Percentiles rank a stretch among this genome's conserved stretches.
Conservation (phyloP, 805 yeast genomes). For the Candida vaughaniae region DNA sequence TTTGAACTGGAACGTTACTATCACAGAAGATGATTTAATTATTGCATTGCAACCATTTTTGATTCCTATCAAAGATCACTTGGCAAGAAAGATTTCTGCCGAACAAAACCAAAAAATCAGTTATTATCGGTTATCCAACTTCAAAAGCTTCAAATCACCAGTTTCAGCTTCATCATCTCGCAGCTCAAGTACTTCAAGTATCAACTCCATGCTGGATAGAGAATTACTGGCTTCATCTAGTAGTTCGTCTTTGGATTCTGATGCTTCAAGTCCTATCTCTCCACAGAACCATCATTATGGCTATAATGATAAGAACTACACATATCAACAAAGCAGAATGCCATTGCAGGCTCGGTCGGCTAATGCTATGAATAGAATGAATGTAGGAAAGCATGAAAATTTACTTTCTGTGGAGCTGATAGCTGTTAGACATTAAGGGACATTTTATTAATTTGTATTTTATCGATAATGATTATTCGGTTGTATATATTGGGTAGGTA, state of each 20-base stretch:
- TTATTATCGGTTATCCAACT: constrained; percentile 28
- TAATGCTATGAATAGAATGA: constrained; percentile 3
- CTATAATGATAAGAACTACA: constrained; percentile 5
- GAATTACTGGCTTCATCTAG: constrained; percentile 16
- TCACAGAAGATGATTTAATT: constrained; percentile 68
- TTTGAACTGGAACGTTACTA: constrained; percentile 80
- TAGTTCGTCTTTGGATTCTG: constrained; percentile 12
- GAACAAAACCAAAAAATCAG: constrained; percentile 27
- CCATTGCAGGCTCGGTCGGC: constrained; percentile 9
- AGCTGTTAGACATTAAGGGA: neutral
- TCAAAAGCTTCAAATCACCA: constrained; percentile 1
- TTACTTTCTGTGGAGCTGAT: neutral
- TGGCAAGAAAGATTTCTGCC: constrained; percentile 25
- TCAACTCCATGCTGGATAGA: constrained; percentile 12
- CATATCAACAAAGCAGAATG: constrained; percentile 6
- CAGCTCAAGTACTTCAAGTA: constrained; percentile 10
- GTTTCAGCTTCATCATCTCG: constrained; percentile 6
- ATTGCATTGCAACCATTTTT: constrained; percentile 73
- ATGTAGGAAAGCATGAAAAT: neutral
- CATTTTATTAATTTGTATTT: constrained; percentile 1
- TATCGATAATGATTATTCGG: constrained; percentile 1
- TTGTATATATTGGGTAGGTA: neutral
- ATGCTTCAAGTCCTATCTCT: neutral
- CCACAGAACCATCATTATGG: neutral
- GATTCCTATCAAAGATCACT: constrained; percentile 62